phyloP scores from a whole-genome alignment of 805 yeast genomes.

The Wickerhamiella galacta region DNA sequence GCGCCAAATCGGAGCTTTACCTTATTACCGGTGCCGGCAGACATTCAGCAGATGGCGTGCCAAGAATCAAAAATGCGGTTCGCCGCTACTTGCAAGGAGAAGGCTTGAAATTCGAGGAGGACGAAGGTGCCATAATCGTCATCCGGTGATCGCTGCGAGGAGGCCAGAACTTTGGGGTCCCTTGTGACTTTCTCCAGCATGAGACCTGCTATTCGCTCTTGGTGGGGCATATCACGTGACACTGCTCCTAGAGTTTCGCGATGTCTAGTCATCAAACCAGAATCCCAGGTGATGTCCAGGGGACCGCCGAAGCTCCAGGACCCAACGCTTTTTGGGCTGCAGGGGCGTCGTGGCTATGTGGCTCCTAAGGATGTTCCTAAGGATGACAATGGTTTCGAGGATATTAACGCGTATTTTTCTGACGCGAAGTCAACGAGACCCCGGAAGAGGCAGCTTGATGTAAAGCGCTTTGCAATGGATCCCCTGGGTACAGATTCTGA shows the following conservation, averaged over 20 bases:
- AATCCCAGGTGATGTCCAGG: no score
- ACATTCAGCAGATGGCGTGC: slow-evolving; percentile 9
- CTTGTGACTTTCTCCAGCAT: not conserved
- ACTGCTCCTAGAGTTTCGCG: not conserved
- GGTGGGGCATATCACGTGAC: not conserved
- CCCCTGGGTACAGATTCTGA: no score
- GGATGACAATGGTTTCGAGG: not conserved
- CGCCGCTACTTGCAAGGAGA: slow-evolving; percentile 5
- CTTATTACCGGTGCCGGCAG: slow-evolving; percentile 11
- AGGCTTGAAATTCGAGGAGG: slow-evolving; percentile 1
- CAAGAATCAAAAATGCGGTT: slow-evolving; percentile 8
- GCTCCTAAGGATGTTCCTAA: not conserved
- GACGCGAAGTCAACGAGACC: no score
- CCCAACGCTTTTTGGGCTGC: no score
- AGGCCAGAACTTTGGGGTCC: not conserved
- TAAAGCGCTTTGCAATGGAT: no score
- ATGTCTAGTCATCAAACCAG: not conserved
- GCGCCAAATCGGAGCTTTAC: slow-evolving; percentile 1
- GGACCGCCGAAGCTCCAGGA: no score
- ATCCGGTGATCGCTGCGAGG: not conserved
- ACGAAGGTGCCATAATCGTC: not conserved
- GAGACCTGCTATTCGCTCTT: not conserved
- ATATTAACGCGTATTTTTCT: not conserved
- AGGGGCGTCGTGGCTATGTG: slow-evolving; percentile 1
- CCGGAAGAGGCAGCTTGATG: no score